These are phyloP conservation scores for Triticum aestivum DNA, from an alignment of 176 grass and related monocot genomes.

Conservation along the genomic window IWGSC_CS_RefSeq_v2.1 NC_057795.1:403458393-403458892, in stretches of 20 bases:
- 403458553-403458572: background rate
- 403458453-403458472: background rate
- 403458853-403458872: slow-evolving; percentile 3
- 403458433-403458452: background rate
- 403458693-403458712: background rate
- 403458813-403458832: background rate
- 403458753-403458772: background rate
- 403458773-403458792: background rate
- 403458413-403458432: slow-evolving; percentile 14
- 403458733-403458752: background rate
- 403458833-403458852: background rate
- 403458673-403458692: slow-evolving; percentile 11
- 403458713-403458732: background rate
- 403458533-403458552: background rate
- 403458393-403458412: slow-evolving; percentile 9
- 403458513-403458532: background rate
- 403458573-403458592: background rate
- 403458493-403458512: background rate
- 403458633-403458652: slow-evolving; percentile 6
- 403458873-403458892: background rate
- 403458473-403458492: slow-evolving; percentile 1
- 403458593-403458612: background rate
- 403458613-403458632: slow-evolving; percentile 3
- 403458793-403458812: background rate
- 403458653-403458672: slow-evolving; percentile 5